Percentiles rank a stretch among this genome's conserved stretches.
Conservation (phyloP, 805 yeast genomes). For the Candida adriatica region DNA sequence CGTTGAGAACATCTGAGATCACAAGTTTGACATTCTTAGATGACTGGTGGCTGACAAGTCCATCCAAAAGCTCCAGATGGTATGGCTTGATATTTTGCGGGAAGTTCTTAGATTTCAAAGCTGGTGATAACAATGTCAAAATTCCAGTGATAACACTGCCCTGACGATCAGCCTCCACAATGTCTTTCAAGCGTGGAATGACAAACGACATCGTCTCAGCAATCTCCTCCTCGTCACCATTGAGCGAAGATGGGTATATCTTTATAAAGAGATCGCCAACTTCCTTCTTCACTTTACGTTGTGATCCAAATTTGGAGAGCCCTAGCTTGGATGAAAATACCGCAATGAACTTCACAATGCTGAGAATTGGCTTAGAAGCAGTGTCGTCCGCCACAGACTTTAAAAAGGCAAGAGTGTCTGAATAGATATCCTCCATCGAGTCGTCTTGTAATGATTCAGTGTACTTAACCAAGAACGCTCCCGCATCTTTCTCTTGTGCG, state of each 20-base stretch:
- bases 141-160: conserved; percentile 43
- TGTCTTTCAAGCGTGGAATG: conserved; percentile 19
- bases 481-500: conserved; percentile 28
- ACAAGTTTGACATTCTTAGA: conserved; percentile 57
- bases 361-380: conserved; percentile 43
- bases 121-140: conserved; percentile 46
- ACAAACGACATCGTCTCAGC: conserved; percentile 32
- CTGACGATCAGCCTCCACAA: conserved; percentile 55
- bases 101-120: conserved; percentile 38
- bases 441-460: conserved; percentile 63
- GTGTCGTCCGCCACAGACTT: conserved; percentile 47
- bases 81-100: conserved; percentile 32
- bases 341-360: conserved; percentile 44
- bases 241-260: conserved; percentile 27
- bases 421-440: conserved; percentile 75
- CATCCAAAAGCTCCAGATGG: conserved; percentile 38
- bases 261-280: conserved; percentile 36
- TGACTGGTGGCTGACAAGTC: conserved; percentile 23
- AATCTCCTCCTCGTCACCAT: conserved; percentile 16
- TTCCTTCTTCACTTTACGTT: conserved; percentile 53
- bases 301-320: conserved; percentile 55
- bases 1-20: conserved; percentile 60
- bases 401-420: conserved; percentile 47
- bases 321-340: conserved; percentile 49
- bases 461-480: conserved; percentile 44